Evolutionary conservation across 169 alveolate genomes (phyloP), one percentile per base, ranked within the genome.

Genomic region (Plasmodium coatneyi): DNA sequence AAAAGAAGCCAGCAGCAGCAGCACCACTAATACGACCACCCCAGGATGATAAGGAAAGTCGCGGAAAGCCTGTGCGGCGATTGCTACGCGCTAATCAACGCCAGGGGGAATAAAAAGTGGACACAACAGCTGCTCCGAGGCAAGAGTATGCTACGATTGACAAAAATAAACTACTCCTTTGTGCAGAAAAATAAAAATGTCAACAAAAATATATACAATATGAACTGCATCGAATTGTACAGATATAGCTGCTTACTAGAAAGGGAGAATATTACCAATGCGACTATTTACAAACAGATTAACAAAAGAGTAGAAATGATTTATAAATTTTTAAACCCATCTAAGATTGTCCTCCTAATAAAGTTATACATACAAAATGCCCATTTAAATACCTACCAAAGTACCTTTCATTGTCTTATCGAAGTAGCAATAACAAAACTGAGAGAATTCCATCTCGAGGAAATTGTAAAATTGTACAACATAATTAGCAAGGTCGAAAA

Each of bases 301-400:
- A 91, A 91, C 79, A 91, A 70, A 39, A 91, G 95, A 91, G 92
- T 91, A 41, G 95, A 91, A 80, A 91, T 91, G 95, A 91, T 91
- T 66, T 91, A 91, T 60, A 91, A 91, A 46, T 91, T 91, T 71
- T 19, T 91, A 9, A 91, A 28, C 19, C 95, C 95, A n/a, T 36
- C 84, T 9, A 91, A 91, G 43, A 80, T 91, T 80, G 19, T 91
- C 32, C 83, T 91, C 34, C 80, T 91, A 91, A 71, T 91, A 25
- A 91, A 80, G 76, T 71, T 91, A 56, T 91, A 80, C 71, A 30
- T 91, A 91, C 84, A 91, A 43, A 91, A 91, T 71, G 30, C 56
- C 2, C 82, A 91, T n/a, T 71, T 91, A 43, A 80, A 81, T 71
- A 34, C 28, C 16, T 80, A 80, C 83, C 49, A 66, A 66, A 91